These are phyloP conservation scores for Uronychia binucleata DNA, from an alignment of 73 alveolate genomes.

Conservation along the genomic window DNA sequence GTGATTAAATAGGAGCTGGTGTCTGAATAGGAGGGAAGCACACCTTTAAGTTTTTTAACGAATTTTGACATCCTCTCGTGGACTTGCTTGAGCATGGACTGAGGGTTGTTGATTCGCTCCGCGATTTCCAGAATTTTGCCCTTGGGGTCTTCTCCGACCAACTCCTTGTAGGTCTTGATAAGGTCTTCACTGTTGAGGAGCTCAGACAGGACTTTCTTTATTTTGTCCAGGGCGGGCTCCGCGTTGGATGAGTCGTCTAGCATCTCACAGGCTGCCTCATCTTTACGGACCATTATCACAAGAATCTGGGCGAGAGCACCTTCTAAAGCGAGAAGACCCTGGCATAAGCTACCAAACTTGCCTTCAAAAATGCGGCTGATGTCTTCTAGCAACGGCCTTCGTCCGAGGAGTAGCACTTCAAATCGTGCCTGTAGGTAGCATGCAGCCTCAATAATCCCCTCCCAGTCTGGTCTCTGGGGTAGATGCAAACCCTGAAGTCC, in stretches of 20 bases:
- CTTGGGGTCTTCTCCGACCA: slow-evolving; percentile 55
- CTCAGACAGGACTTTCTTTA: slow-evolving; percentile 69
- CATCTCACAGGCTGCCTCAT: slow-evolving; percentile 74
- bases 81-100: neutral
- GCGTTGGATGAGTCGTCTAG: slow-evolving; percentile 74
- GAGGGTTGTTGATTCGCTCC: slow-evolving; percentile 25
- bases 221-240: slow-evolving; percentile 62
- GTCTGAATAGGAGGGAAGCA: neutral
- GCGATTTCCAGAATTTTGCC: neutral
- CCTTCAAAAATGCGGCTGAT: slow-evolving; percentile 94
- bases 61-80: slow-evolving; percentile 26
- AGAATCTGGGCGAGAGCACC: slow-evolving; percentile 92
- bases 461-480: slow-evolving; percentile 85
- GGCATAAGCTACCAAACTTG: too few species aligned
- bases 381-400: slow-evolving; percentile 97
- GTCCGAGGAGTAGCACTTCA: slow-evolving; percentile 94
- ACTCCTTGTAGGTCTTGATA: slow-evolving; percentile 58
- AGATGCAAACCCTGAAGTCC: slow-evolving; percentile 81
- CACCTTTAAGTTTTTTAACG: neutral
- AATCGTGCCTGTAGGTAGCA: slow-evolving; percentile 95
- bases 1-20: slow-evolving; percentile 54
- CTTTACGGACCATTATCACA: slow-evolving; percentile 89
- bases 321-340: slow-evolving; percentile 92
- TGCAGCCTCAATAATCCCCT: slow-evolving; percentile 92
- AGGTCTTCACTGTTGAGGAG: slow-evolving; percentile 66